phyloP scores from a whole-genome alignment of 495 filamentous ascomycete genomes.

The Penicillium canescens region DNA sequence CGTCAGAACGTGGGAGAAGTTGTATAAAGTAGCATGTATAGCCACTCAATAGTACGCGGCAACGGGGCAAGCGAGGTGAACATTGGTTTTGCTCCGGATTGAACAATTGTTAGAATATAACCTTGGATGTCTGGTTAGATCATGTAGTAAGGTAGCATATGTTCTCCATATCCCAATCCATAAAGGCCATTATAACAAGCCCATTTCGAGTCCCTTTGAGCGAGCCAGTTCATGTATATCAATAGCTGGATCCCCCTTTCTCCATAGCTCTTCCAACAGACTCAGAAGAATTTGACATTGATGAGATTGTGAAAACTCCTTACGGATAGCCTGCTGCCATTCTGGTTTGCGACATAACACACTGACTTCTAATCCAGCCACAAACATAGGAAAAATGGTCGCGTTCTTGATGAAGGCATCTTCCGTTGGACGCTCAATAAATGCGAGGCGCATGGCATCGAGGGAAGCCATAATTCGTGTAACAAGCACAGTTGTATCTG shows the following conservation, averaged over 20 bases:
- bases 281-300: constrained; percentile 23
- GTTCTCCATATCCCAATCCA: too few species aligned
- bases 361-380: constrained; percentile 25
- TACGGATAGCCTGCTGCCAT: constrained; percentile 19
- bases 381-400: constrained; percentile 27
- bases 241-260: constrained; percentile 7
- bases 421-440: constrained; percentile 15
- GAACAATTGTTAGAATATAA: too few species aligned
- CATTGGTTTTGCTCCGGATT: too few species aligned
- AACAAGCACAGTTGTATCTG: constrained; percentile 24
- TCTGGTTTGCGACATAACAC: constrained; percentile 20
- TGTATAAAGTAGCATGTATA: too few species aligned
- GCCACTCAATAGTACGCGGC: too few species aligned
- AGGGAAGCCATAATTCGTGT: constrained; percentile 30
- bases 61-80: too few species aligned
- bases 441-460: constrained; percentile 30
- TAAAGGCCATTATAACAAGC: constrained; percentile 19
- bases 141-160: too few species aligned
- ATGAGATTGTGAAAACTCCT: constrained; percentile 4
- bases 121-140: too few species aligned
- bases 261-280: constrained; percentile 35
- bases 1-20: too few species aligned
- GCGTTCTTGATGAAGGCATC: constrained; percentile 32
- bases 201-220: constrained; percentile 27
- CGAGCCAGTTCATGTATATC: constrained; percentile 28